Conservation (phyloP, 2,329 filamentous ascomycete genomes). For the Aureobasidium sp. region DNA sequence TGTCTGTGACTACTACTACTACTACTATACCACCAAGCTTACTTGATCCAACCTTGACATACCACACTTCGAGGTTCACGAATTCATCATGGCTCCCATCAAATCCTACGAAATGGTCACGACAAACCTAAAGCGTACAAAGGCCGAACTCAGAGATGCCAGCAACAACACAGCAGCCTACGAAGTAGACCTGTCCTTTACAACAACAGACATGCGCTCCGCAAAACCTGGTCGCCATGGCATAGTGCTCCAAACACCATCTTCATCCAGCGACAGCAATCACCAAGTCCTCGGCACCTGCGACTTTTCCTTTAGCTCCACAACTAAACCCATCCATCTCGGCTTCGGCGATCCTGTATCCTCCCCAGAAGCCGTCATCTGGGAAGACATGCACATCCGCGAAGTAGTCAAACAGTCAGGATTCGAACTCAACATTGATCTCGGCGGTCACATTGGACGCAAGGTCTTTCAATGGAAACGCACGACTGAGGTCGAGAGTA, state of each 20-base stretch:
- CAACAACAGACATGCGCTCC: neutral
- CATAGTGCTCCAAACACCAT: neutral
- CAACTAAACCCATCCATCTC: neutral
- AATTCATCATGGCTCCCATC: neutral
- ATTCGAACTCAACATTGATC: neutral
- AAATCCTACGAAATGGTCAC: neutral
- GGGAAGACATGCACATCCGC: neutral
- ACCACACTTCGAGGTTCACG: neutral
- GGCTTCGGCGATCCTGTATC: neutral
- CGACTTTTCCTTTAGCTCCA: neutral
- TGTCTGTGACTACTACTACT: too few relatives aligned
- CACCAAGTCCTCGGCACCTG: neutral
- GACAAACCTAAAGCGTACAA: neutral
- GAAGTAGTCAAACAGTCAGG: neutral
- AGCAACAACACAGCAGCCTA: neutral
- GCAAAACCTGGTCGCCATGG: neutral
- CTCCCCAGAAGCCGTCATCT: neutral
- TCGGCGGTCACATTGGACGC: neutral
- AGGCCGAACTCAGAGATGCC: neutral
- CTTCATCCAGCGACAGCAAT: neutral
- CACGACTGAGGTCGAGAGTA: neutral
- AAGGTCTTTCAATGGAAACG: conserved; percentile 4
- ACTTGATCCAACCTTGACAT: neutral
- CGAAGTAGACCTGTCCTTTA: neutral
- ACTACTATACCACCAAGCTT: too few relatives aligned